Evolutionary conservation across 192 early-diverging fungal species (phyloP).

Genomic region (Entomortierella lignicola): DNA sequence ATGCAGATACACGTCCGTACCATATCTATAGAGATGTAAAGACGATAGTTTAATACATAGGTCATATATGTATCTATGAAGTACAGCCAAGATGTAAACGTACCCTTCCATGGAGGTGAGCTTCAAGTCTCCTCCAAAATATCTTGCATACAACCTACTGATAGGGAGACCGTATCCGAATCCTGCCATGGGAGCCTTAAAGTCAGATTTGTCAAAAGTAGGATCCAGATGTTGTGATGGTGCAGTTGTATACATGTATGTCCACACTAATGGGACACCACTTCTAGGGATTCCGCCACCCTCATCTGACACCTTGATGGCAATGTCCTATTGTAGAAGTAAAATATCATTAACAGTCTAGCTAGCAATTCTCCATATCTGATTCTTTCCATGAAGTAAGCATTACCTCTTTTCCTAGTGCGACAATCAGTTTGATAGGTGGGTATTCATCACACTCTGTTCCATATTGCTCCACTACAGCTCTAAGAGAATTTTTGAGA

Average conservation of each 20-base stretch:
- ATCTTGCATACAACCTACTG: conserved; percentile 89
- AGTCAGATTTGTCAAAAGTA: conserved; percentile 78
- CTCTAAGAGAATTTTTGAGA: conserved; percentile 95
- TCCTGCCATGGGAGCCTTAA: conserved; percentile 84
- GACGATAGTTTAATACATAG: too few relatives aligned
- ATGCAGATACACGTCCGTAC: conserved; percentile 96
- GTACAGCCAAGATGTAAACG: background rate
- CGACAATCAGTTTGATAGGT: conserved; percentile 93
- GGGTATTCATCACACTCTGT: conserved; percentile 88
- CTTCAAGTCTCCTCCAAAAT: conserved; percentile 96
- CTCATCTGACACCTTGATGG: conserved; percentile 96
- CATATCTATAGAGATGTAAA: conserved; percentile 67
- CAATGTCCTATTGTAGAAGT: conserved; percentile 77
- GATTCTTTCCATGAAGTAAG: background rate
- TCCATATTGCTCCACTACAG: conserved; percentile 92
- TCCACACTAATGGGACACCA: conserved; percentile 91
- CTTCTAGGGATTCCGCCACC: conserved; percentile 93
- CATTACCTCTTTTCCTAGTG: conserved; percentile 78
- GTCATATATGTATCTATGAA: background rate
- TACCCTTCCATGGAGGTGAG: conserved; percentile 96
- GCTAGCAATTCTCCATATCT: background rate
- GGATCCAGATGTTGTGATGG: conserved; percentile 76
- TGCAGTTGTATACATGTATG: conserved; percentile 93
- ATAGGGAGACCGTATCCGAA: conserved; percentile 98
- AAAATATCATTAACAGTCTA: background rate